Conservation (phyloP, 148 eudicot species). For the Arbutus unedo region DNA sequence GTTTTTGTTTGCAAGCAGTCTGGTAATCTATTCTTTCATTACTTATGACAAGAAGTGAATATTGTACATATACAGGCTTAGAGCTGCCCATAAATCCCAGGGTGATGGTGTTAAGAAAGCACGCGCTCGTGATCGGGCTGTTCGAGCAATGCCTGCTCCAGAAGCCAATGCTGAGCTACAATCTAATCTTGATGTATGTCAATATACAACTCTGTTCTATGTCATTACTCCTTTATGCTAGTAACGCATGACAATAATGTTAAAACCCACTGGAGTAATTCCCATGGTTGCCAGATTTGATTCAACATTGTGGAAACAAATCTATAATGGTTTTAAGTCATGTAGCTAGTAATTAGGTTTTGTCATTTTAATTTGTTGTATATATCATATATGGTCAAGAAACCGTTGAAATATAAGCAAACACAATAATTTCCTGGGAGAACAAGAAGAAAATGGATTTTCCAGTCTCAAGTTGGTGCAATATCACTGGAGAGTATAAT, state of each 20-base stretch:
- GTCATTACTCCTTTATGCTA: neutral
- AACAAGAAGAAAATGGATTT: neutral
- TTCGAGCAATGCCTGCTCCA: conserved; percentile 75
- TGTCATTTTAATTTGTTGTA: neutral
- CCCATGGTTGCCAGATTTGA: conserved; percentile 9
- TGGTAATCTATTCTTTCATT: neutral
- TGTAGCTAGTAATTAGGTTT: neutral
- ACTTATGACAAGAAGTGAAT: neutral
- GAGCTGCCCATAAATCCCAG: conserved; percentile 69
- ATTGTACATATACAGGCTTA: conserved; percentile 40
- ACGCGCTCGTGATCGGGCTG: conserved; percentile 65
- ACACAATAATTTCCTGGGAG: neutral
- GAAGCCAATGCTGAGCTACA: conserved; percentile 98
- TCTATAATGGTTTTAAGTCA: neutral
- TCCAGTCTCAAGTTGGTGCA: neutral
- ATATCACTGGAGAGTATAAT: neutral
- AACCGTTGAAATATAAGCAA: neutral
- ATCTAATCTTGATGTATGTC: conserved; percentile 84
- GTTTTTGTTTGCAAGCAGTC: neutral
- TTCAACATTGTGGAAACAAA: neutral
- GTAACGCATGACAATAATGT: neutral
- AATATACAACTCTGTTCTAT: conserved; percentile 2
- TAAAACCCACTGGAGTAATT: neutral
- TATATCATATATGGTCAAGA: neutral
- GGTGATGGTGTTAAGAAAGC: conserved; percentile 63